Evolutionary conservation across 768 basidiomycete genomes (phyloP).

Genomic region (Auriscalpium vulgare): DNA sequence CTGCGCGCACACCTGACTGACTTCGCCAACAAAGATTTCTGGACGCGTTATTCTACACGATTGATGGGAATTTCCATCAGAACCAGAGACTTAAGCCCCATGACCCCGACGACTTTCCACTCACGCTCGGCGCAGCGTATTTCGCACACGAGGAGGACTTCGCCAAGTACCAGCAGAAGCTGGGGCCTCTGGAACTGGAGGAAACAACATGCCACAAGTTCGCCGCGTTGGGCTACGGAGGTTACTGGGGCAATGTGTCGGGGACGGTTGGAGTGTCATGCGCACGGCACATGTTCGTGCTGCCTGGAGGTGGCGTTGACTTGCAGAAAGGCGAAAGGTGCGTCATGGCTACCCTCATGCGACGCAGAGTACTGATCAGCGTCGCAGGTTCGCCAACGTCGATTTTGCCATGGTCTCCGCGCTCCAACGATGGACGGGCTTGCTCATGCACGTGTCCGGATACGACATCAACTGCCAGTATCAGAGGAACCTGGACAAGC

Average conservation of each 20-base stretch:
- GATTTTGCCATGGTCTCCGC: background rate
- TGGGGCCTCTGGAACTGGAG: slow-evolving; percentile 3
- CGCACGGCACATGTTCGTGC: background rate
- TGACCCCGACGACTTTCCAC: background rate
- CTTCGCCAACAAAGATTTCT: background rate
- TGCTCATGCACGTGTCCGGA: background rate
- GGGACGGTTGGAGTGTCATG: background rate
- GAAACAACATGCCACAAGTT: background rate
- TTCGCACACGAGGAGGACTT: background rate
- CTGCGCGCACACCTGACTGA: background rate
- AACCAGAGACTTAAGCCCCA: background rate
- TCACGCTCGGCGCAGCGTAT: background rate
- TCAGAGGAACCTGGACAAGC: slow-evolving; percentile 1
- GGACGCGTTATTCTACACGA: background rate
- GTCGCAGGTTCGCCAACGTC: background rate
- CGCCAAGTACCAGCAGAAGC: background rate
- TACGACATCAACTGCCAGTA: background rate
- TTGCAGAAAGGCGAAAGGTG: background rate
- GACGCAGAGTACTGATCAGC: background rate
- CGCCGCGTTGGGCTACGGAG: background rate
- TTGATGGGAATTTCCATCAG: background rate
- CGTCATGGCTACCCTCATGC: too few relatives aligned
- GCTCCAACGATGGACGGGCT: background rate
- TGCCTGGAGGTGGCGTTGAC: background rate
- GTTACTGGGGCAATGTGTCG: background rate